Evolutionary conservation across 768 basidiomycete genomes (phyloP), one percentile per base, ranked within the genome.

Genomic region (Hypholoma fasciculare): DNA sequence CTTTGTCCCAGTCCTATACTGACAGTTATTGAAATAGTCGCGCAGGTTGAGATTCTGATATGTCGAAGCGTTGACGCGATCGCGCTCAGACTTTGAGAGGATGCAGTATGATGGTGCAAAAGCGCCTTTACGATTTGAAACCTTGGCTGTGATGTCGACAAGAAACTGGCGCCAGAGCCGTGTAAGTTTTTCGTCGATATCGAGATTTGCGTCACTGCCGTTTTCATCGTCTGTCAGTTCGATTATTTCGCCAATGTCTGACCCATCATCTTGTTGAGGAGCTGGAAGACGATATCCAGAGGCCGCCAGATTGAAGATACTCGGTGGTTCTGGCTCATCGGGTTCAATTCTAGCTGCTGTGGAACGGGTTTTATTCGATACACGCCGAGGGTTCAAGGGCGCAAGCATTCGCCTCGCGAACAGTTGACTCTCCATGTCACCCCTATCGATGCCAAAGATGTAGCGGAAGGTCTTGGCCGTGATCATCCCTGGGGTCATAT

Each of bases 111-210:
- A 65, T 3, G 57, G 49, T 6, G 46, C 30, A 1, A 12, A 19
- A 3, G 49, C 38, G n/a, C 54, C 48, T 23, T 49, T 60, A 1
- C 19, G 39, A 54, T 62, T 64, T 1, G 65, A 58, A 13, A 59
- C 37, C 52, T 58, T 65, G 12, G 11, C 16, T 9, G 58, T 57
- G 39, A 69, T n/a, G 43, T 69, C 63, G 3, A 61, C 20, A 17
- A 69, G 57, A 34, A 63, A 64, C 42, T 67, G 65, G 7, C 57
- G 54, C 65, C 65, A 67, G 20, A 69, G 20, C 2, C 19, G 2
- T 1, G 62, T 61, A 6, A 67, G 3, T 9, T 17, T 50, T 23
- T 37, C 30, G 2, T 38, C 50, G 17, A 19, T n/a, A 11, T 54
- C 38, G 4, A 7, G 2, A 4, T 14, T 6, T 6, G 6, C 17